Evolutionary conservation across 257 asterid genomes (phyloP), one percentile per base, ranked within the genome.

Genomic region (Mentha longifolia): DNA sequence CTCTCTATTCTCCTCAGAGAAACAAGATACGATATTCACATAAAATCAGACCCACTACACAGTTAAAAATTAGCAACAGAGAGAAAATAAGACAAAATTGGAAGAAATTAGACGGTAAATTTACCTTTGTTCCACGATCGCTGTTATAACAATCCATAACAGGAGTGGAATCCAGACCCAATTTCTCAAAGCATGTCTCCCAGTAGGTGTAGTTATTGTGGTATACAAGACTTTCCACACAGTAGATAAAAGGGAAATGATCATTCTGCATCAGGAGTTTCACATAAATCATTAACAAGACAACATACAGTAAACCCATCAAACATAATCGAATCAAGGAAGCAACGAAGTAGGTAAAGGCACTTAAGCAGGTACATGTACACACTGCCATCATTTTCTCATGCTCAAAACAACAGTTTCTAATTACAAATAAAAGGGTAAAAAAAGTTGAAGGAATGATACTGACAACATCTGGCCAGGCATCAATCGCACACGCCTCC

Each of bases 381-480:
- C 7, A 35, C 39, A 5, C 39, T 35, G 60, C 60, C 33, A 54
- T 35, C 37, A 33, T 20, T 16, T 22, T 55, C 61, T 22, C 37
- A 55, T 22, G 61, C 61, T 55, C 61, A 55, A 55, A 30, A 16
- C 19, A 57, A 25, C 41, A 25, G 17, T 14, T 19, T 47, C 51
- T 57, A 42, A 60, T n/a, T 56, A 72, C 35, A 33, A 42, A 68
- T 31, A 50, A 51, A 51, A 55, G 55, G n/a, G 13, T 47, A 51
- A 59, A 10, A 43, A 20, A 28, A 54, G 35, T 43, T 42, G 68
- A 62, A 66, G 39, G 55, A 65, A 4, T 37, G 20, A 43, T 35
- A 81, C 95, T 86, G 51, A 94, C 99, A 97, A 89, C 78, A 74
- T 85, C 88, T 43, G 97, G 99, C 99, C 98, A 94, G 70, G 67